Conservation (phyloP, 2,329 filamentous ascomycete species). For the Cladosporium austrohemisphaericum region DNA sequence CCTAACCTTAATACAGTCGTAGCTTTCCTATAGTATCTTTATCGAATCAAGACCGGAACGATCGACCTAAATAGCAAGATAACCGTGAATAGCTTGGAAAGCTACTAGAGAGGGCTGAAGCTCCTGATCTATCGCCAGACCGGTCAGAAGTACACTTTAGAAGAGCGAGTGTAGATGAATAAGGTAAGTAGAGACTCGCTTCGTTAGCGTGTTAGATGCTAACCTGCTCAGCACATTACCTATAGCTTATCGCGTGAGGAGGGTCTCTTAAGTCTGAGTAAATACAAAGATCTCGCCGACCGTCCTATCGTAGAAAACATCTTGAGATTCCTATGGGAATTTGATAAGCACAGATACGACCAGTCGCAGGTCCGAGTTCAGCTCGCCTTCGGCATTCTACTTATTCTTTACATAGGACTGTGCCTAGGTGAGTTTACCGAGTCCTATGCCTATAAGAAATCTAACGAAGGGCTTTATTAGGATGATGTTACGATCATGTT, state of each 20-base stretch:
- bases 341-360: constrained; percentile 1
- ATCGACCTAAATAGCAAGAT: not conserved
- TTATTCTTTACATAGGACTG: not conserved
- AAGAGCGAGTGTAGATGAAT: not conserved
- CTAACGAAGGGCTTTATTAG: not conserved
- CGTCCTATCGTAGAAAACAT: not conserved
- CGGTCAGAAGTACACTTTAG: not conserved
- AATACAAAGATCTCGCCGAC: not conserved
- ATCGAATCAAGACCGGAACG: not conserved
- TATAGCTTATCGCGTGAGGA: not conserved
- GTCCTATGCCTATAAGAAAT: not conserved
- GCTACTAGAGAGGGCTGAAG: not conserved
- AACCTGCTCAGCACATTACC: not conserved
- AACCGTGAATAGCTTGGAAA: not conserved
- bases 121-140: not conserved
- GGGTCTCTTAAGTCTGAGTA: not conserved
- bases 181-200: not conserved
- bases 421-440: not conserved
- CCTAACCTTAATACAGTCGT: not conserved
- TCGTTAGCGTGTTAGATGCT: not conserved
- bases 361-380: not conserved
- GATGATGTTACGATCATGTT: not conserved
- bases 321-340: not conserved
- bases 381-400: not conserved
- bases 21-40: not conserved